Evolutionary conservation across 805 yeast genomes (phyloP).

Genomic region (Maudiozyma saulgeensis): DNA sequence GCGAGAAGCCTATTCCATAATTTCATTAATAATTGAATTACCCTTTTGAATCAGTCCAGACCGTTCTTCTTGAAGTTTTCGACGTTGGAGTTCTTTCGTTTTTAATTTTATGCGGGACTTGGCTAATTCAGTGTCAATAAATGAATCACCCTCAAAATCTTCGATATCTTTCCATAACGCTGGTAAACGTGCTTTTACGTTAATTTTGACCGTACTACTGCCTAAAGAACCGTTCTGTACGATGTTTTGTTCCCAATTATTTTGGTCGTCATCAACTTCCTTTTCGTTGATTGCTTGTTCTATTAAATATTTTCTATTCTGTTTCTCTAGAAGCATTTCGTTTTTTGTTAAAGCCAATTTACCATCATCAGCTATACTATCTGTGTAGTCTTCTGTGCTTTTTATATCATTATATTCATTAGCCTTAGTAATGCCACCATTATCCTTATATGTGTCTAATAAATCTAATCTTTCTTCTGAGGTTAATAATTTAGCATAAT

Average conservation of each 20-base stretch:
- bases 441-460: conserved; percentile 13
- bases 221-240: background rate
- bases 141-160: conserved; percentile 1
- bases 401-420: conserved; percentile 9
- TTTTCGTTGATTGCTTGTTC: conserved; percentile 13
- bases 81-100: conserved; percentile 7
- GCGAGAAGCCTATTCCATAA: too few species aligned
- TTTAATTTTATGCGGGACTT: conserved; percentile 4
- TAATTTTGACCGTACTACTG: background rate
- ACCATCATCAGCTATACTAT: conserved; percentile 19
- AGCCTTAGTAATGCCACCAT: conserved; percentile 8
- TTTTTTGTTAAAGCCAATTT: conserved; percentile 17
- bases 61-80: conserved; percentile 3
- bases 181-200: conserved; percentile 4
- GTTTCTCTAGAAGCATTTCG: conserved; percentile 8
- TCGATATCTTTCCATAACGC: conserved; percentile 2
- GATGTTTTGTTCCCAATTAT: conserved; percentile 15
- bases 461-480: conserved; percentile 22
- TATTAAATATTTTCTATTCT: conserved; percentile 11
- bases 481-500: conserved; percentile 20
- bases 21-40: background rate
- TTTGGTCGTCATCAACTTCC: background rate
- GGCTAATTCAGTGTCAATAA: background rate
- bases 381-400: conserved; percentile 6
- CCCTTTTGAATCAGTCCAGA: background rate